Evolutionary conservation across 1,139 yeast species (phyloP).

Genomic region (Blastobotrys malaysiensis): DNA sequence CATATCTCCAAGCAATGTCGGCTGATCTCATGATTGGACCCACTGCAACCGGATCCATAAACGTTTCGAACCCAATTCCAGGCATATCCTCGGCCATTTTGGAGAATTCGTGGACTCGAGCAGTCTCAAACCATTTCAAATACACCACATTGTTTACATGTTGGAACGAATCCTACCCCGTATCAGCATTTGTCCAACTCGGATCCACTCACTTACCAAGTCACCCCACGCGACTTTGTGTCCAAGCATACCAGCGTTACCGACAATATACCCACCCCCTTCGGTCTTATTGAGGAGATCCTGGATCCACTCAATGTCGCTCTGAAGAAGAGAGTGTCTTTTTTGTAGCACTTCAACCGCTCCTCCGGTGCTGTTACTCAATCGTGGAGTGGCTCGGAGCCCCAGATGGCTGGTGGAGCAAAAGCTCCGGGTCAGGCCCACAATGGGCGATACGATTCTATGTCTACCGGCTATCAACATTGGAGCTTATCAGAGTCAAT

Average conservation of each 20-base stretch:
- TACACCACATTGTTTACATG: conserved; percentile 35
- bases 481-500: not conserved
- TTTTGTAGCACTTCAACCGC: not conserved
- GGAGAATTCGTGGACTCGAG: conserved; percentile 29
- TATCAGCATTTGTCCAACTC: too few species aligned
- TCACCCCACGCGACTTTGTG: conserved; percentile 33
- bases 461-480: not conserved
- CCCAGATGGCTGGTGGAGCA: not conserved
- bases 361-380: not conserved
- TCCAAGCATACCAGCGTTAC: conserved; percentile 25
- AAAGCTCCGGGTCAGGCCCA: not conserved
- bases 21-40: conserved; percentile 34
- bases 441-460: not conserved
- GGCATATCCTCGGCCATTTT: conserved; percentile 15
- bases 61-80: conserved; percentile 19
- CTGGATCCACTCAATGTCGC: conserved; percentile 23
- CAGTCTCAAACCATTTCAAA: conserved; percentile 34
- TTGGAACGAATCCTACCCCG: conserved; percentile 26
- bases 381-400: not conserved
- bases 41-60: conserved; percentile 25
- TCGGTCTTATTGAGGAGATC: conserved; percentile 24
- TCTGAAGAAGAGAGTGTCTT: not conserved
- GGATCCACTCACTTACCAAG: conserved; percentile 17
- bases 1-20: conserved; percentile 32
- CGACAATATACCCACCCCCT: conserved; percentile 27